Conservation (phyloP, 176 grass and related monocot species). For the Juncus effusus region DNA sequence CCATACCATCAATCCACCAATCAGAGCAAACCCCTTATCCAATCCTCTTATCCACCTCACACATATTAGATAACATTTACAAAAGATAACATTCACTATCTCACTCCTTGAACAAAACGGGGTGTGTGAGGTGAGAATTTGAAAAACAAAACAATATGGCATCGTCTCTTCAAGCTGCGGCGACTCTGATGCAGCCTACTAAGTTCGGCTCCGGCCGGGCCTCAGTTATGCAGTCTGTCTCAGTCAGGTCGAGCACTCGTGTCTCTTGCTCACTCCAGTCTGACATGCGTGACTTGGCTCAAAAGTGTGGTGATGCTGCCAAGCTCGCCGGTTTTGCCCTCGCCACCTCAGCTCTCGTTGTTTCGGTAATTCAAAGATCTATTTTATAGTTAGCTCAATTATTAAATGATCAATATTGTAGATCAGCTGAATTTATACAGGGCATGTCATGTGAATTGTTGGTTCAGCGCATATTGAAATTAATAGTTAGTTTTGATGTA, state of each 20-base stretch:
- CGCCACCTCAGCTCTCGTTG: constrained; percentile 74
- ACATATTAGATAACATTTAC: constrained; percentile 17
- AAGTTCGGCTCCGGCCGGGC: constrained; percentile 45
- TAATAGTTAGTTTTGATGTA: not conserved
- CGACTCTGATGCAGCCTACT: constrained; percentile 78
- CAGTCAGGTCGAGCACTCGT: constrained; percentile 36
- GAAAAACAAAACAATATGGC: constrained; percentile 41
- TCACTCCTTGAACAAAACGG: constrained; percentile 11
- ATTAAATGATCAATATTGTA: not conserved
- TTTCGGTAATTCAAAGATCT: constrained; percentile 40
- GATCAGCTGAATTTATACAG: not conserved
- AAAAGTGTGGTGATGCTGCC: constrained; percentile 51
- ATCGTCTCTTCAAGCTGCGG: constrained; percentile 76
- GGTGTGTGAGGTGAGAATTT: constrained; percentile 3
- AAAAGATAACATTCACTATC: constrained; percentile 36
- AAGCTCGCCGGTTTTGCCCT: constrained; percentile 79
- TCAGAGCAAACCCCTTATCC: constrained; percentile 47
- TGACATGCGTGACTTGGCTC: constrained; percentile 47
- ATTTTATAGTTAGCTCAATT: not conserved
- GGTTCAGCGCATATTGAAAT: not conserved
- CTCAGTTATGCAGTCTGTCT: constrained; percentile 28
- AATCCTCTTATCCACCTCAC: constrained; percentile 51
- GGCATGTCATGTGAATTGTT: too few relatives aligned
- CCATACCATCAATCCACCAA: constrained; percentile 57
- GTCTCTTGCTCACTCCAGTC: constrained; percentile 61